These are phyloP conservation scores for Dinochytrium kinnereticum DNA, from an alignment of 371 early-diverging fungal genomes.

Conservation along the genomic window DNA sequence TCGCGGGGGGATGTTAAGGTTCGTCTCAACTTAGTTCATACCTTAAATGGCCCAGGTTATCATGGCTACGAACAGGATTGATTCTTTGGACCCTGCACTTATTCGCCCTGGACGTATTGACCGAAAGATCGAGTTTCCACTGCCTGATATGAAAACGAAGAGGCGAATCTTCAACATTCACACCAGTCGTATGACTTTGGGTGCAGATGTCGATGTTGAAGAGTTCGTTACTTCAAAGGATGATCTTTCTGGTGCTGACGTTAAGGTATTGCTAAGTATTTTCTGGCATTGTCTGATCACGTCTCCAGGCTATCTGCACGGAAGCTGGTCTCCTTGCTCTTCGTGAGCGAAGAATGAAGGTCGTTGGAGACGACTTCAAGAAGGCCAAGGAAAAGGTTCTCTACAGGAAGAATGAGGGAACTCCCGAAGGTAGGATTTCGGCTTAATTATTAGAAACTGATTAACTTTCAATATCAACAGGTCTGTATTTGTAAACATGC, in stretches of 20 bases:
- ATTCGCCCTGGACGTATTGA: conserved; percentile 99
- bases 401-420: conserved; percentile 98
- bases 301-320: conserved; percentile 94
- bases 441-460: too few species aligned
- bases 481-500: conserved; percentile 26
- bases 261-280: conserved; percentile 72
- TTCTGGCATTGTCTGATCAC: background rate
- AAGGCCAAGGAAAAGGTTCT: conserved; percentile 99
- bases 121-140: conserved; percentile 99
- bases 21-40: background rate
- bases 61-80: conserved; percentile 99
- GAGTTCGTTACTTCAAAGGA: conserved; percentile 99
- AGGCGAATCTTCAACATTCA: conserved; percentile 99
- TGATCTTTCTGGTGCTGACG: conserved; percentile 99
- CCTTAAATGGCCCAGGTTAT: conserved; percentile 80
- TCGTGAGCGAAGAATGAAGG: conserved; percentile 99
- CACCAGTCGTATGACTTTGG: conserved; percentile 97
- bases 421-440: conserved; percentile 83
- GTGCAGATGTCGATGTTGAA: conserved; percentile 97
- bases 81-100: conserved; percentile 98
- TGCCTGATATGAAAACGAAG: conserved; percentile 99
- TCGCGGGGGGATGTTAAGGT: conserved; percentile 98
- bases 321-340: conserved; percentile 99
- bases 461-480: conserved; percentile 5
- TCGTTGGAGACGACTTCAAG: conserved; percentile 96